Evolutionary conservation across 1,284 basidiomycete species (phyloP), one percentile per base, ranked within the genome.

Genomic region (Marasmius oreades): DNA sequence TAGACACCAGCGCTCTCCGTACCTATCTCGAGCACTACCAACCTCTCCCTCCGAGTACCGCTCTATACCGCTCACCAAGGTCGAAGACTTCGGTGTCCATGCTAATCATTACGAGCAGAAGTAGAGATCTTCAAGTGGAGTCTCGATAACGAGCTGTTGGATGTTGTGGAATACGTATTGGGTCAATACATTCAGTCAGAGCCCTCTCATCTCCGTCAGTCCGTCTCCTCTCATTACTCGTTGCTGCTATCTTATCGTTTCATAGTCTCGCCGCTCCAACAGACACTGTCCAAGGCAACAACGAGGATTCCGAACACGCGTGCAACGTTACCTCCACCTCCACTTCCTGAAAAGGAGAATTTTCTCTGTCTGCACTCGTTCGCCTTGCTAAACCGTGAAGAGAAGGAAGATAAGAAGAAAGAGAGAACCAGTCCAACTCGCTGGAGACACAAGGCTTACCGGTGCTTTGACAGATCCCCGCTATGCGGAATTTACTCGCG

Each of bases 121-220:
- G 88, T 99, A 22, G 90, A 96, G 70, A 90, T 97, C 55, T 99
- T 98, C 84, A 98, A 96, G 72, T 90, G 87, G 18, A 85, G 81
- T 56, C 74, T 95, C 45, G 96, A 99, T 67, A 86, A 86, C 18
- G 86, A 94, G 64, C 73, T 99, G 12, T 78, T 99, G 91, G 33
- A 74, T 95, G 67, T 73, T 99, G 22, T 99, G 96, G 96, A 98
- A 99, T 76, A 98, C 98, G 75, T 99, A 99, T 67, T 99, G 96
- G 96, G 93, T 96, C 18, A 95, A 93, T 64, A 98, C 96, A 0
- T 79, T 99, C 31, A 92, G 90, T 66, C 92, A 95, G 67, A 94
- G 90, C 66, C 88, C 93, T 2, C 73, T 98, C 33, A 90, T 98
- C 44, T 93, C 93, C 43, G 95, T 96, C 56, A 53, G 90, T 75